Evolutionary conservation across 371 early-diverging fungal species (phyloP), one percentile per base, ranked within the genome.

Genomic region (Saksenaea vasiformis): DNA sequence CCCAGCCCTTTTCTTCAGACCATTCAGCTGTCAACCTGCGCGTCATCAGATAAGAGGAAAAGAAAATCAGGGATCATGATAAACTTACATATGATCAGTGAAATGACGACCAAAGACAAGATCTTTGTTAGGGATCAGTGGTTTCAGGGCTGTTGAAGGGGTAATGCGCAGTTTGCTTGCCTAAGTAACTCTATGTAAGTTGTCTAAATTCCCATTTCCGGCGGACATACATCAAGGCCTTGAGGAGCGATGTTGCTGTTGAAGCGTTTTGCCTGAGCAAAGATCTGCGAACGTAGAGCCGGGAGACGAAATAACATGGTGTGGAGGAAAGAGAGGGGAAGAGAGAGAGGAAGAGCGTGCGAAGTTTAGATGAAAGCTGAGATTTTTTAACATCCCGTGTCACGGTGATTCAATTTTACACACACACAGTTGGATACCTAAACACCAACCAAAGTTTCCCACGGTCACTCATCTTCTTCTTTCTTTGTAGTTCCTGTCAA

Each of bases 91-190:
- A 83, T 98, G 96, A 81, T 98, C 97, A 13, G 96, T 85, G 61
- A 98, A 98, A 26, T 87, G 83, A 56, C 86, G 80, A 38, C 98
- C 98, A 76, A 98, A 98, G 38, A 91, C 81, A 53, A 98, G 82
- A 34, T 94, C 78, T 65, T 94, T 86, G 73, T 90, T 86, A 38
- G 93, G 88, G 56, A 85, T 74, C 67, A 91, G 73, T 22, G 85
- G 70, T 74, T 91, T 92, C 37, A 83, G 75, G 41, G 57, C 65
- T 58, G 76, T 75, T 44, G 78, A 59, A 51, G 74, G 70, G 19
- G 58, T 74, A 38, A 85, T 61, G 36, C 76, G 60, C 56, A 86
- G 69, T 65, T 79, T 77, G 64, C 75, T 79, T 17, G 85, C 85
- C 77, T 86, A 71, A 22, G n/a, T n/a, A n/a, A n/a, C n/a, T n/a